Base-by-base conservation (phyloP, 441 rosid genomes). In the Adansonia rubrostipa region DNA sequence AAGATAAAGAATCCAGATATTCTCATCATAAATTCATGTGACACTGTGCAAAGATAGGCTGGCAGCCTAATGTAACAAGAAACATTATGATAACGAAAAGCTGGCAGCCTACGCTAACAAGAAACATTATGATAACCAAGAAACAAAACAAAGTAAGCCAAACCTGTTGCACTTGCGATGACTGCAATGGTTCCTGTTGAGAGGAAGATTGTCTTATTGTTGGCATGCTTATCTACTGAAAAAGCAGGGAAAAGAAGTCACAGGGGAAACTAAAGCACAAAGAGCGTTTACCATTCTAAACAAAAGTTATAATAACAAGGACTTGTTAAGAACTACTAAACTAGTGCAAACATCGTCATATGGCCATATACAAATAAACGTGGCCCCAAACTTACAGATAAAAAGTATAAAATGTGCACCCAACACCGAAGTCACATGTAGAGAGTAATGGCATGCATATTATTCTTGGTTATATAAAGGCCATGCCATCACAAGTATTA, bases 151-250 rank as follows among this genome's bases (percentile, higher is more conserved):
- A 77, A 69, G 51, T 28, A 73, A 45, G 74, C 51, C 71, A 48
- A 85, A 92, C 92, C 91, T 88, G 91, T 78, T 83, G 90, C 65
- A 77, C 77, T 83, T 84, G 92, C 80, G 84, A 92, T 57, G 91
- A 82, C 73, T 88, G 94, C 81, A 87, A 75, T 58, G 91, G 91
- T 81, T 92, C 99, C 68, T 92, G 99, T 81, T 92, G 98, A 77
- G 97, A 96, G 80, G 97, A 88, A 56, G 97, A 90, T 78, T 92
- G 98, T 76, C 94, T 96, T 82, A 89, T 89, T 76, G 89, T 94
- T 44, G 94, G 93, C 88, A 89, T 85, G 81, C 85, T 93, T 83
- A 93, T 91, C 93, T 93, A 96, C 88, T 83, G 66, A 77, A 82
- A 65, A 74, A 58, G 61, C 81, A 24, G 28, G 28, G 28, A 24